phyloP scores from a whole-genome alignment of 2,329 filamentous ascomycete genomes.

The Phaeosphaeria sp. region DNA sequence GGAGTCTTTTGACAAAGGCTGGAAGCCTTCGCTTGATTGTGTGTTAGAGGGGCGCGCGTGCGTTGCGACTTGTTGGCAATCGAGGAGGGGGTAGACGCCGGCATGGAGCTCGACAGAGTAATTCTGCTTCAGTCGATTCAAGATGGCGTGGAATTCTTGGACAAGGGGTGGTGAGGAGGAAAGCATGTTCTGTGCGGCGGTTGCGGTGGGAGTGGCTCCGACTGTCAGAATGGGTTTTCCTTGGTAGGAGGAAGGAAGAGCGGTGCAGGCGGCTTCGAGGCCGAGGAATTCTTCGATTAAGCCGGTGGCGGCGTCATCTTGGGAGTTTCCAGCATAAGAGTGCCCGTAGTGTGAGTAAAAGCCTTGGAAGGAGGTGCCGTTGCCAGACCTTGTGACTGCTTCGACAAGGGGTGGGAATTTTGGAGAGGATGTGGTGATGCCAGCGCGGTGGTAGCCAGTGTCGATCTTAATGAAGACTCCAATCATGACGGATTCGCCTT shows the following conservation, averaged over 20 bases:
- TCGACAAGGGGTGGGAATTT: conserved; percentile 56
- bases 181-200: conserved; percentile 67
- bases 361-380: conserved; percentile 58
- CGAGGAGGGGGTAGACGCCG: conserved; percentile 76
- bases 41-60: conserved; percentile 59
- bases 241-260: conserved; percentile 39
- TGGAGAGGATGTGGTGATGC: conserved; percentile 61
- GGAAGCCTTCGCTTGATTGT: conserved; percentile 17
- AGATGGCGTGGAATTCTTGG: conserved; percentile 49
- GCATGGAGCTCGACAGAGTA: conserved; percentile 72
- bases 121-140: conserved; percentile 45
- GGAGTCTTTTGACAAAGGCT: conserved; percentile 58
- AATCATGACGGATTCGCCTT: conserved; percentile 39
- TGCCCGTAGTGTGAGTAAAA: conserved; percentile 78
- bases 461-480: conserved; percentile 76
- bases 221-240: conserved; percentile 66
- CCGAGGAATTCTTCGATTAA: conserved; percentile 67
- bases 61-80: conserved; percentile 80
- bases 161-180: conserved; percentile 45
- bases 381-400: conserved; percentile 26
- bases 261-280: conserved; percentile 56
- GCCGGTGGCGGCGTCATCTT: conserved; percentile 64
- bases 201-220: conserved; percentile 78
- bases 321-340: conserved; percentile 66
- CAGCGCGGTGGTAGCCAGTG: conserved; percentile 74